Evolutionary conservation across 169 alveolate species (phyloP).

Genomic region (Cryptosporidium sp.): DNA sequence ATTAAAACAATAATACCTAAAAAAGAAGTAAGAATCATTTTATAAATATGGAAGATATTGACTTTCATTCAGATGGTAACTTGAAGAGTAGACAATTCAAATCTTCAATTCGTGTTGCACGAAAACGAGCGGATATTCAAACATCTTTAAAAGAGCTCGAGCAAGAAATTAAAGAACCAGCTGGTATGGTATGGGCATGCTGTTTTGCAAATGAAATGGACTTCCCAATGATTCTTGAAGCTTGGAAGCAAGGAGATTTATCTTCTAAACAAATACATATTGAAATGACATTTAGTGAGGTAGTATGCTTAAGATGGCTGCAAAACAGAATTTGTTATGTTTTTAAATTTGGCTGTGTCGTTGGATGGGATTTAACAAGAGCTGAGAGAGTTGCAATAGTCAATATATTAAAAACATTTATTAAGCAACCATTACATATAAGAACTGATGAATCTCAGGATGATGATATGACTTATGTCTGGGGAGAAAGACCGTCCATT

Average conservation of each 20-base stretch:
- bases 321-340: constrained; percentile 52
- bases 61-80: constrained; percentile 63
- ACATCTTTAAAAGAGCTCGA: constrained; percentile 50
- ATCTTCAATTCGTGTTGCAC: constrained; percentile 27
- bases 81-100: constrained; percentile 47
- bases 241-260: constrained; percentile 71
- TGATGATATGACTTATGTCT: constrained; percentile 80
- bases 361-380: constrained; percentile 75
- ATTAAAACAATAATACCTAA: too few species aligned
- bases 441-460: constrained; percentile 62
- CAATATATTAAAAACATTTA: constrained; percentile 44
- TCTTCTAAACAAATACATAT: constrained; percentile 43
- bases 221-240: constrained; percentile 42
- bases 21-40: background rate
- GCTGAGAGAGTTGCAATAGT: constrained; percentile 70
- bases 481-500: constrained; percentile 80
- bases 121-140: constrained; percentile 68
- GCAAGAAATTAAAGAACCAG: constrained; percentile 59
- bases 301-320: constrained; percentile 57
- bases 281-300: constrained; percentile 71
- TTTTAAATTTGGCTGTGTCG: constrained; percentile 65
- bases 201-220: constrained; percentile 74
- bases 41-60: constrained; percentile 45
- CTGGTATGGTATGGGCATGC: constrained; percentile 74
- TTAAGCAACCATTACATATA: constrained; percentile 67